Conservation (phyloP, 2,329 filamentous ascomycete genomes). For the Colletotrichum abscissum region DNA sequence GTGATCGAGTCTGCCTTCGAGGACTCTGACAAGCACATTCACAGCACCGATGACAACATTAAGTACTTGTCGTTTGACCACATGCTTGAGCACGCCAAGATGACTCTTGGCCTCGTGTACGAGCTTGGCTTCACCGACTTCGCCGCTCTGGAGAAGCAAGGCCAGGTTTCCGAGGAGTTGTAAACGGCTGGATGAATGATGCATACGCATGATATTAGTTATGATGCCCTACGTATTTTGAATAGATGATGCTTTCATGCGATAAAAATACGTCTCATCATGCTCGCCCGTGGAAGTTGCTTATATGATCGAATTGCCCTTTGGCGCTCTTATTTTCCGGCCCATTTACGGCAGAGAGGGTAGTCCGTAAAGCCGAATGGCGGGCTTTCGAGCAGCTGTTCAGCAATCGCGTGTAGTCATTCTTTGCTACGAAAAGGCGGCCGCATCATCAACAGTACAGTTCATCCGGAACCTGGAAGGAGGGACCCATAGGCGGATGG, state of each 20-base stretch:
- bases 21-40: constrained; percentile 74
- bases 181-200: constrained; percentile 37
- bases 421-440: too few species aligned
- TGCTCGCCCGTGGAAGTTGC: not conserved
- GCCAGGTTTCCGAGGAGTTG: constrained; percentile 48
- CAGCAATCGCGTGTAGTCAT: too few species aligned
- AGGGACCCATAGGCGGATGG: too few species aligned
- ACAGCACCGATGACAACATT: constrained; percentile 76
- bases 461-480: too few species aligned
- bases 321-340: not conserved
- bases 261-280: too few species aligned
- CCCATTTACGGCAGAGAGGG: too few species aligned
- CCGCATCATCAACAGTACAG: too few species aligned
- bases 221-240: not conserved
- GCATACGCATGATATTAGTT: not conserved
- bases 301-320: not conserved
- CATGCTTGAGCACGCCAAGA: constrained; percentile 89
- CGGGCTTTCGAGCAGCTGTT: too few species aligned
- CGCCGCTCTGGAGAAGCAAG: constrained; percentile 51
- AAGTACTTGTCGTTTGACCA: constrained; percentile 85
- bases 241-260: not conserved
- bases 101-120: constrained; percentile 86
- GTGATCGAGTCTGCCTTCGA: constrained; percentile 81
- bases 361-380: too few species aligned
- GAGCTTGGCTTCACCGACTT: constrained; percentile 86